Evolutionary conservation across 148 eudicot species (phyloP).

Genomic region (Salicornia ramosissima): DNA sequence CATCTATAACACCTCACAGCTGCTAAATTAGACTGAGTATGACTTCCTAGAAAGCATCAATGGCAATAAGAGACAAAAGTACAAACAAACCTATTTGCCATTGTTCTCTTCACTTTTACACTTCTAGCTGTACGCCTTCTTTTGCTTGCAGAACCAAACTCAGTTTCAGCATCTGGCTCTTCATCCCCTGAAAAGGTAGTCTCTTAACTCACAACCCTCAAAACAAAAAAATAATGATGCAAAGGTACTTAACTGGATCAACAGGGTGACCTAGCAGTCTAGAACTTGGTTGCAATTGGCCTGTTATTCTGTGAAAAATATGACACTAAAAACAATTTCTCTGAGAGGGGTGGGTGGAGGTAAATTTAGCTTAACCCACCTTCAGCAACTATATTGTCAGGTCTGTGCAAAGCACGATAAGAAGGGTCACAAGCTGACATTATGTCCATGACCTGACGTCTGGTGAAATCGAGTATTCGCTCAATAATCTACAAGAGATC

Average conservation of each 20-base stretch:
- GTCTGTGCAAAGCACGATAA: slow-evolving; percentile 87
- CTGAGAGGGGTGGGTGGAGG: too few relatives aligned
- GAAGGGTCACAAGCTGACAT: slow-evolving; percentile 86
- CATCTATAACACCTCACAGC: background rate
- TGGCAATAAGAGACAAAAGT: slow-evolving; percentile 9
- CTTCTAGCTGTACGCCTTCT: slow-evolving; percentile 64
- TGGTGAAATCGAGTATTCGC: slow-evolving; percentile 84
- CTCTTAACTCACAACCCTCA: background rate
- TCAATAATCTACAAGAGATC: slow-evolving; percentile 61
- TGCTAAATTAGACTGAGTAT: background rate
- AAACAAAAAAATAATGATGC: background rate
- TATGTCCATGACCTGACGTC: slow-evolving; percentile 75
- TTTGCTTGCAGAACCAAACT: slow-evolving; percentile 85
- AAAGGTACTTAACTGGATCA: background rate
- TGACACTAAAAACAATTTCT: background rate
- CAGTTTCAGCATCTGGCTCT: slow-evolving; percentile 52
- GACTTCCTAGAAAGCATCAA: background rate
- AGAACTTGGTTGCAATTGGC: background rate
- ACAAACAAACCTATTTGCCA: slow-evolving; percentile 48
- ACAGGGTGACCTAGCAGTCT: slow-evolving; percentile 8
- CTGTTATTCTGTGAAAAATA: background rate
- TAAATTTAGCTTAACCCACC: too few relatives aligned
- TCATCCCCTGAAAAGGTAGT: slow-evolving; percentile 51
- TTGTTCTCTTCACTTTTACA: slow-evolving; percentile 60
- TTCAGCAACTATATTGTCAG: slow-evolving; percentile 61